phyloP scores from a whole-genome alignment of 2,329 filamentous ascomycete species.

The Colletotrichum tabaci region DNA sequence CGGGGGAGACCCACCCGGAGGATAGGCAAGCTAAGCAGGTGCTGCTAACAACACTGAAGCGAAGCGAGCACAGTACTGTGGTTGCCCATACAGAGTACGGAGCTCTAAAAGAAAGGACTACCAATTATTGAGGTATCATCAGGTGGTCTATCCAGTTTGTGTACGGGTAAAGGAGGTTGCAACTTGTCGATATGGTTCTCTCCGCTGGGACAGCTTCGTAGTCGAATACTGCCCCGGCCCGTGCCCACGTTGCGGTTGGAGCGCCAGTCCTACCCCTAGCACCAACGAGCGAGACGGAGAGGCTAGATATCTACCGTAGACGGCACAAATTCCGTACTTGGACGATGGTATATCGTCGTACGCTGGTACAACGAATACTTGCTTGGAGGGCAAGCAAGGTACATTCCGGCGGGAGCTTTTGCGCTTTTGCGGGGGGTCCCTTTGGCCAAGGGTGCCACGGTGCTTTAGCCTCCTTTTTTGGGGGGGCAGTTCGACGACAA shows the following conservation, averaged over 20 bases:
- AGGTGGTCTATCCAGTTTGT: not conserved
- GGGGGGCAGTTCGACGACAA: not conserved
- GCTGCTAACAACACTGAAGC: not conserved
- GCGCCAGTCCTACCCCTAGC: not conserved
- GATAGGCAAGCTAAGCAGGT: not conserved
- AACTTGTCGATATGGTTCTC: not conserved
- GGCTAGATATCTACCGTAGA: too few relatives aligned
- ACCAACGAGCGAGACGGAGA: not conserved
- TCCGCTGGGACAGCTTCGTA: not conserved
- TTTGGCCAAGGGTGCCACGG: slow-evolving; percentile 16
- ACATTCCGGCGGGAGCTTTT: slow-evolving; percentile 20
- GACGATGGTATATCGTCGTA: too few relatives aligned
- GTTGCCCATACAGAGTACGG: too few relatives aligned
- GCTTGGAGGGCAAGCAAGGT: not conserved
- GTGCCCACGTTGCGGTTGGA: not conserved
- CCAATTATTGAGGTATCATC: too few relatives aligned
- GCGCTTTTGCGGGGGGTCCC: slow-evolving; percentile 26
- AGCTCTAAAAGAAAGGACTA: too few relatives aligned
- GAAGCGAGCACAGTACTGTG: not conserved
- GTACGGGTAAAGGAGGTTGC: not conserved
- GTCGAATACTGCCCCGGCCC: not conserved
- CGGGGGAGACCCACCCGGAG: not conserved
- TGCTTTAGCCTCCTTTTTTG: slow-evolving; percentile 14
- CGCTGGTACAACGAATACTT: too few relatives aligned
- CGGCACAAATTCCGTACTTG: too few relatives aligned